Evolutionary conservation across 1,284 basidiomycete genomes (phyloP).

Genomic region (Heterobasidion parviporum): DNA sequence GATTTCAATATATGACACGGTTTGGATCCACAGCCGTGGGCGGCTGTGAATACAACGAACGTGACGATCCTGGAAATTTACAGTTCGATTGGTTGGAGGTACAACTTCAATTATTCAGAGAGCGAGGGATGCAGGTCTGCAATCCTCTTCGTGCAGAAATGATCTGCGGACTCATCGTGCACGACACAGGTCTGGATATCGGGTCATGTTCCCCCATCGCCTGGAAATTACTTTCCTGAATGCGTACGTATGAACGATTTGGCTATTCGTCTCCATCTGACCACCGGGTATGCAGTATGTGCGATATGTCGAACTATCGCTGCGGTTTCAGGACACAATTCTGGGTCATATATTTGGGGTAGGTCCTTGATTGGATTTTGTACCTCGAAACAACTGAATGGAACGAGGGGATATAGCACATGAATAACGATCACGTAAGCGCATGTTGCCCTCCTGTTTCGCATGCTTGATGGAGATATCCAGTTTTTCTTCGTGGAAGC

Average conservation of each 20-base stretch:
- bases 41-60: conserved; percentile 56
- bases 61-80: conserved; percentile 73
- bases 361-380: conserved; percentile 20
- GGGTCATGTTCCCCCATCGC: conserved; percentile 76
- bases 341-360: conserved; percentile 85
- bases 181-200: conserved; percentile 24
- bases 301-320: conserved; percentile 75
- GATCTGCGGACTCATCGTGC: conserved; percentile 1
- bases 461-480: neutral
- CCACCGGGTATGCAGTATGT: conserved; percentile 43
- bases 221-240: conserved; percentile 77
- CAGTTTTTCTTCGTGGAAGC: conserved; percentile 62
- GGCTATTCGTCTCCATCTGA: conserved; percentile 4
- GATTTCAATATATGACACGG: neutral
- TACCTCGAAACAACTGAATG: neutral
- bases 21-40: conserved; percentile 36
- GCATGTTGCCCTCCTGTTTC: neutral
- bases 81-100: conserved; percentile 90
- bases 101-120: conserved; percentile 66
- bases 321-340: conserved; percentile 87
- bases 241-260: conserved; percentile 49
- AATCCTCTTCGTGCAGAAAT: conserved; percentile 17
- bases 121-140: conserved; percentile 69
- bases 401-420: conserved; percentile 38
- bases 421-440: conserved; percentile 71